phyloP scores from a whole-genome alignment of 1,284 basidiomycete genomes.

The Boletellus sp. region DNA sequence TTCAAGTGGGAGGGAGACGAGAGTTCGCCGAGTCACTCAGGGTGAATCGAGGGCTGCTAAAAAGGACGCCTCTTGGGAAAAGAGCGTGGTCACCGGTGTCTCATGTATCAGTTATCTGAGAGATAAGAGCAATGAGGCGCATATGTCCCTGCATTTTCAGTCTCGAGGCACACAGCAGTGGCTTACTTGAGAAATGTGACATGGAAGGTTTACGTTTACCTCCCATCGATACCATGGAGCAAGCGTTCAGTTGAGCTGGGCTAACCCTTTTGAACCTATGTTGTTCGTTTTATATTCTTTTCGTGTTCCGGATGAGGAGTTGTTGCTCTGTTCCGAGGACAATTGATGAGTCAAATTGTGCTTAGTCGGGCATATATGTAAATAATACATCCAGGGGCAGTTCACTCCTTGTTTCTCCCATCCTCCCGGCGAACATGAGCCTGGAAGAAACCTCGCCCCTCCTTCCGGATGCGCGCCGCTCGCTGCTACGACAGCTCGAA shows the following conservation, averaged over 20 bases:
- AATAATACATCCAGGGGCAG: neutral
- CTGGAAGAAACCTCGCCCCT: constrained; percentile 26
- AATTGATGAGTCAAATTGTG: too few relatives aligned
- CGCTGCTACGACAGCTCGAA: constrained; percentile 8
- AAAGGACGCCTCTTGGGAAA: constrained; percentile 27
- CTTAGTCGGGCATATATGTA: neutral
- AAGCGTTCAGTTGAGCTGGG: too few relatives aligned
- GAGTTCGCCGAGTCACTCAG: too few relatives aligned
- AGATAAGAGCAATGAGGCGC: constrained; percentile 13
- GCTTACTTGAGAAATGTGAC: constrained; percentile 3
- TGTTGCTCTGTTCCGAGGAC: too few relatives aligned
- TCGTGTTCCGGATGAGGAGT: too few relatives aligned
- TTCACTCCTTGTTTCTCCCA: neutral
- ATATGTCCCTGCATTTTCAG: constrained; percentile 11
- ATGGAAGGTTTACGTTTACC: too few relatives aligned
- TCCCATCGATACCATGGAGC: too few relatives aligned
- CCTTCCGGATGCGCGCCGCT: constrained; percentile 6
- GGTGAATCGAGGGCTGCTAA: constrained; percentile 12
- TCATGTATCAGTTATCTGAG: constrained; percentile 14
- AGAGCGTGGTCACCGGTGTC: constrained; percentile 1
- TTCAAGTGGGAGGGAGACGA: too few relatives aligned
- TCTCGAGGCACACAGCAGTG: constrained; percentile 29
- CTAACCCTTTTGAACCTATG: too few relatives aligned
- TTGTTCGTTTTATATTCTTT: too few relatives aligned
- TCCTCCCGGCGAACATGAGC: constrained; percentile 9